These are phyloP conservation scores for Aspergillus ibericus DNA, from an alignment of 2,329 filamentous ascomycete species.

Conservation along the genomic window DNA sequence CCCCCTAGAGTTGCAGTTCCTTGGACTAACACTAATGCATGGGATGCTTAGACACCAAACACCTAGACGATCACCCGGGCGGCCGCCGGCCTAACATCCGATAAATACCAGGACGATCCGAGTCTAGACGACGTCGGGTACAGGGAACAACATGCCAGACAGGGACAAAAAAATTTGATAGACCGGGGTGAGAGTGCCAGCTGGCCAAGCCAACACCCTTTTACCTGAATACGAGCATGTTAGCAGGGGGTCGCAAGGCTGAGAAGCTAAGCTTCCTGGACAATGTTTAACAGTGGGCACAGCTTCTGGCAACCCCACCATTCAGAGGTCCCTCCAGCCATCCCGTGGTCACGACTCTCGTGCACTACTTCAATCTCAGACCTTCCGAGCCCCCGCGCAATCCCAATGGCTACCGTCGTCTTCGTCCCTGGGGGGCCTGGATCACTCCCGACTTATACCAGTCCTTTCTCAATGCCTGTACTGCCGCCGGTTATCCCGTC, in stretches of 20 bases:
- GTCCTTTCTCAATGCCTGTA: slow-evolving; percentile 31
- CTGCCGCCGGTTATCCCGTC: slow-evolving; percentile 31
- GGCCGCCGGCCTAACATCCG: no score
- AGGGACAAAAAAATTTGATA: neutral
- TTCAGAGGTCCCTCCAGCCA: neutral
- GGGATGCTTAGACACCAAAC: no score
- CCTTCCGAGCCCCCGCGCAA: no score
- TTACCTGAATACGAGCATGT: neutral
- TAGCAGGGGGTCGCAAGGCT: neutral
- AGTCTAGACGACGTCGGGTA: no score
- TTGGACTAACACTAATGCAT: no score
- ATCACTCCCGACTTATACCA: slow-evolving; percentile 36
- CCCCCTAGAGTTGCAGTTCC: no score
- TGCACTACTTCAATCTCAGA: no score
- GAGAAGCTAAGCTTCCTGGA: neutral
- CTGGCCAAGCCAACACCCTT: neutral
- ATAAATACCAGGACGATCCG: no score
- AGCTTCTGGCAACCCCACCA: neutral
- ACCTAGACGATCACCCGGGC: no score
- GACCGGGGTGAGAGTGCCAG: neutral
- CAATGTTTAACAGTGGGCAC: neutral
- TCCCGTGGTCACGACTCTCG: no score
- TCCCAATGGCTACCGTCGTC: slow-evolving; percentile 26
- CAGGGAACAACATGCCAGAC: no score
- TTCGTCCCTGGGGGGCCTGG: slow-evolving; percentile 47